Base-by-base conservation (phyloP, 2,329 filamentous ascomycete species). In the Fusarium chlamydosporum region DNA sequence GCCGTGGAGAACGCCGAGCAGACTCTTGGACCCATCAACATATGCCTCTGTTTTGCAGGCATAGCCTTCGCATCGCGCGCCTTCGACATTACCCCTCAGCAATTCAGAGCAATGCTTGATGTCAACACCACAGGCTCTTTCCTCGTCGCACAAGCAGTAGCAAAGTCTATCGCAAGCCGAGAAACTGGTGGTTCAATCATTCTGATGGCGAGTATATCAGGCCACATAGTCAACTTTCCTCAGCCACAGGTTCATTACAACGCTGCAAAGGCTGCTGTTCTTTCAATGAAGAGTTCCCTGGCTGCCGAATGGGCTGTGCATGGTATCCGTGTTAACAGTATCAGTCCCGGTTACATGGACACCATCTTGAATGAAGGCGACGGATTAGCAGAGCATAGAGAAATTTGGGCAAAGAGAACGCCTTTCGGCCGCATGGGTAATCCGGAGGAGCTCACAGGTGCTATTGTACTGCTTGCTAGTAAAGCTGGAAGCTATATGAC, bases 181-280 rank as follows among this genome's bases (percentile, higher is more conserved):
- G 61, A 51, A 12, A 26, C 88, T 89, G 84, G 82, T 84, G 90
- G 91, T 0, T 84, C 83, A 34, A 91, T 93, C 57, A 80, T 90
- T 2, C 84, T 94, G 61, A 88, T 88, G 2, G 88, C 90, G 0
- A 90, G 86, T 10, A 91, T 92, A 50, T 91, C 88, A 1, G 91
- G 83, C 0, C 90, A 92, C 65, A 76, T 84, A 6, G 89, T 91
- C 57, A 93, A 92, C 71, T 93, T 83, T 72, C 91, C 91, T 0
- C 91, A 93, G 73, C 90, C 91, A 0, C 91, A 94, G 74, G 83
- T 82, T 1, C 86, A 88, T 1, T 94, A 94, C 74, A 94, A 94
- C 68, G 87, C 88, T 2, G 61, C 61, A 1, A 64, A 64, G 5
- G 61, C 61, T 1, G 59, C 61, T 1, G n/a, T 64, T 6, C 13